Base-by-base conservation (phyloP, 768 basidiomycete species). In the Cubamyces sp. region DNA sequence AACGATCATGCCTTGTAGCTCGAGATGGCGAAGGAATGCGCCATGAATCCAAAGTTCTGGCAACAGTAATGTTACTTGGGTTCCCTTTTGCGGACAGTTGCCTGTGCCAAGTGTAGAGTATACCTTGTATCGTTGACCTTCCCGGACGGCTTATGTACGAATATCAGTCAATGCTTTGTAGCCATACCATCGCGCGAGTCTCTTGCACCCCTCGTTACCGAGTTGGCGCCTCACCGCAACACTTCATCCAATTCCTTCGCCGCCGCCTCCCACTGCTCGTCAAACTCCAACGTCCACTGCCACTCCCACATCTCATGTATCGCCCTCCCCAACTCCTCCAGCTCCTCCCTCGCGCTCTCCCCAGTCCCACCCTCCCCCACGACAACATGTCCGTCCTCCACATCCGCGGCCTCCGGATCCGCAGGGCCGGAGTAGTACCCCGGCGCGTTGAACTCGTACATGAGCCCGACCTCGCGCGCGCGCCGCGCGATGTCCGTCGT, bases 1-100 rank as follows among this genome's bases (percentile, higher is more conserved):
- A 16, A 47, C 60, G n/a, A 62, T 28, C 7, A 15, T 15, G 48
- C 37, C 26, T 42, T 34, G 5, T 39, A 71, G 73, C 66, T 78
- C 5, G 81, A 82, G 69, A 82, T 82, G 78, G 80, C 80, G 39
- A 72, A 75, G 46, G 73, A 74, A 63, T 82, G 81, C 67, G 70
- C 66, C 0, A 39, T 68, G 48, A 69, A 72, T 48, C 66, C 69
- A 46, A 60, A 61, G 41, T 69, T 72, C 42, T 72, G 69, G 70
- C 18, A 62, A 23, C 50, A 66, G 39, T 69, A 53, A 66, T 21
- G 18, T 8, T 8, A 3, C 8, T 8, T 30, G n/a, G n/a, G n/a
- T n/a, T n/a, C n/a, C n/a, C n/a, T n/a, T n/a, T n/a, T n/a, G n/a
- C n/a, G n/a, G n/a, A n/a, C n/a, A n/a, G n/a, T n/a, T n/a, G n/a